These are phyloP conservation scores for Raffaelea ambrosiae DNA, from an alignment of 2,329 filamentous ascomycete genomes.

Conservation along the genomic window DNA sequence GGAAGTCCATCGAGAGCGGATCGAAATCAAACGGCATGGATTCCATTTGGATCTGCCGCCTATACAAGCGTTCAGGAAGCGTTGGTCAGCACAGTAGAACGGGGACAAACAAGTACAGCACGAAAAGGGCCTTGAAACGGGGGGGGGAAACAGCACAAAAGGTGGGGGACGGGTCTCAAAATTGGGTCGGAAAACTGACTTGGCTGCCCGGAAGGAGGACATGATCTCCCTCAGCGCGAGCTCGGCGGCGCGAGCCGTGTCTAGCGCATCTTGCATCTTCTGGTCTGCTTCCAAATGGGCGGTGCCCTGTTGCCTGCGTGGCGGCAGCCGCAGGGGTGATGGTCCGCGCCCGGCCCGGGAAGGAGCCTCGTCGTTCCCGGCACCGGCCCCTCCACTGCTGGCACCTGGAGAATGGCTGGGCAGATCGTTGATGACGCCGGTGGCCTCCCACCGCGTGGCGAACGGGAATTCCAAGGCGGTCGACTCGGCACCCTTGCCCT, in stretches of 20 bases:
- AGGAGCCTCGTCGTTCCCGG: neutral
- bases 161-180: too few relatives aligned
- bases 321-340: neutral
- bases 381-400: constrained; percentile 23
- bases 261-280: constrained; percentile 59
- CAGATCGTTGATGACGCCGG: constrained; percentile 70
- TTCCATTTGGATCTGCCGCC: constrained; percentile 39
- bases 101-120: neutral
- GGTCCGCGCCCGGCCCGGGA: neutral
- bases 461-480: constrained; percentile 41
- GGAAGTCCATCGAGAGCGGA: constrained; percentile 76
- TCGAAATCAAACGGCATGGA: constrained; percentile 70
- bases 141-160: neutral
- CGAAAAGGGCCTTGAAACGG: constrained; percentile 5
- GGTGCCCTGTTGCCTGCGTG: constrained; percentile 42
- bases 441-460: constrained; percentile 64
- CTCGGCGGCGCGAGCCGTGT: constrained; percentile 77
- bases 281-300: constrained; percentile 55
- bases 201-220: constrained; percentile 72
- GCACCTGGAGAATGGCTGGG: constrained; percentile 39
- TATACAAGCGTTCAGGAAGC: constrained; percentile 7
- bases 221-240: constrained; percentile 77
- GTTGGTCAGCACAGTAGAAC: too few relatives aligned
- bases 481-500: neutral
- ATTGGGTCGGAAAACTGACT: constrained; percentile 40